phyloP scores from a whole-genome alignment of 73 alveolate genomes.

The Paramecium caudatum region DNA sequence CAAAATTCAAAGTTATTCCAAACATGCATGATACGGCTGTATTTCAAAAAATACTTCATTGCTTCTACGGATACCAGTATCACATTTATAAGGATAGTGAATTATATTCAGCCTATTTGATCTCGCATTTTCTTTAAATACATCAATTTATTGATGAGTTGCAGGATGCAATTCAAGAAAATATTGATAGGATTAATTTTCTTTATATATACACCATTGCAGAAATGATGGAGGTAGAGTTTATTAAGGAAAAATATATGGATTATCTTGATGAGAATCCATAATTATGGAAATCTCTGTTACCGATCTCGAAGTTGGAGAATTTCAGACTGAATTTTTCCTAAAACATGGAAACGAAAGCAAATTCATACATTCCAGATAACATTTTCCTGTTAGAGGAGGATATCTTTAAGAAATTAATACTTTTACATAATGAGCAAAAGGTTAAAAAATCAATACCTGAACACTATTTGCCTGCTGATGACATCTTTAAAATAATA shows the following conservation, averaged over 20 bases:
- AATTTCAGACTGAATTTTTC: background rate
- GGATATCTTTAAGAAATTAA: background rate
- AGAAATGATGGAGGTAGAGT: background rate
- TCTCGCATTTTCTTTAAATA: slow-evolving; percentile 25
- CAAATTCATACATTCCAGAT: background rate
- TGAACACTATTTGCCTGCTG: slow-evolving; percentile 1
- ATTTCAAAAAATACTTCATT: slow-evolving; percentile 24
- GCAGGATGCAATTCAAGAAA: slow-evolving; percentile 6
- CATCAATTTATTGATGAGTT: background rate
- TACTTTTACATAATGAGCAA: background rate
- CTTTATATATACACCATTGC: slow-evolving; percentile 8
- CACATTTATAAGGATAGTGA: slow-evolving; percentile 11
- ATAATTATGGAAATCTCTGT: slow-evolving; percentile 5
- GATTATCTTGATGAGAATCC: slow-evolving; percentile 33
- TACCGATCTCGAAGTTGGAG: background rate
- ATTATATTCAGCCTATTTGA: slow-evolving; percentile 22
- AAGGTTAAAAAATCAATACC: slow-evolving; percentile 22
- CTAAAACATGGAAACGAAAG: background rate
- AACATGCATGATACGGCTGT: background rate
- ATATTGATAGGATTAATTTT: background rate
- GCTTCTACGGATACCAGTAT: slow-evolving; percentile 24
- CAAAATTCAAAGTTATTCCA: slow-evolving; percentile 27
- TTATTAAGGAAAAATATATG: slow-evolving; percentile 2
- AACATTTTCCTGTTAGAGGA: slow-evolving; percentile 20
- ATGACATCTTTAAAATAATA: slow-evolving; percentile 21